Base-by-base conservation (phyloP, 805 yeast genomes). In the Yamadazyma nakazawae region DNA sequence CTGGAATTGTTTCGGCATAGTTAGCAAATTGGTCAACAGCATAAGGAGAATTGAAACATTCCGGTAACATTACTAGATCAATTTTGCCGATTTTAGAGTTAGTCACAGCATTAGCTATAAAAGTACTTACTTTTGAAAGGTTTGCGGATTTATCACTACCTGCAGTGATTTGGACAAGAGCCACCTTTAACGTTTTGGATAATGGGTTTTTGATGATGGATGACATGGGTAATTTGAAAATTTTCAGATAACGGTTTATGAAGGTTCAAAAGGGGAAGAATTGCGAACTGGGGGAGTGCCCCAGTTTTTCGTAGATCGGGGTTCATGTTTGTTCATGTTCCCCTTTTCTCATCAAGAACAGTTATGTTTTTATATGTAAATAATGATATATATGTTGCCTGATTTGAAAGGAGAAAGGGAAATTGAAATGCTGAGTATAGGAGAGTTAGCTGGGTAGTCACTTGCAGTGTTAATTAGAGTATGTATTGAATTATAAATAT, bases 31-130 rank as follows among this genome's bases (percentile, higher is more conserved):
- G 85, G 48, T 80, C 79, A 25, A 89, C 96, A 0, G 96, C 81
- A 61, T 94, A 94, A 2, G 98, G 98, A 1, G 97, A 88, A 64
- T 92, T 94, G 79, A 91, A 92, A 69, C 97, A 90, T 68, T 94
- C 98, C 8, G 99, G 99, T 28, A 94, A 71, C 53, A 94, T 88
- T 10, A 94, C 79, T 36, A 92, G 71, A 57, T 91, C 86, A 36
- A 84, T 50, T 43, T 58, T 59, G 2, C 70, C 72, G 32, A 63
- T 54, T 34, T 59, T 62, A 19, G 74, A 60, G 18, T 59, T 57
- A 1, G 52, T 43, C 10, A 68, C 65, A 0, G 98, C 97, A 47
- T 77, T 79, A 18, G 74, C 72, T 39, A 89, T 80, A 54, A 77
- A 81, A 10, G 72, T 74, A 41, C 78, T 74, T 4, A 88, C 96